These are phyloP conservation scores for Xerophyta viscosa DNA, from an alignment of 106 monocot genomes.

Conservation along the genomic window DNA sequence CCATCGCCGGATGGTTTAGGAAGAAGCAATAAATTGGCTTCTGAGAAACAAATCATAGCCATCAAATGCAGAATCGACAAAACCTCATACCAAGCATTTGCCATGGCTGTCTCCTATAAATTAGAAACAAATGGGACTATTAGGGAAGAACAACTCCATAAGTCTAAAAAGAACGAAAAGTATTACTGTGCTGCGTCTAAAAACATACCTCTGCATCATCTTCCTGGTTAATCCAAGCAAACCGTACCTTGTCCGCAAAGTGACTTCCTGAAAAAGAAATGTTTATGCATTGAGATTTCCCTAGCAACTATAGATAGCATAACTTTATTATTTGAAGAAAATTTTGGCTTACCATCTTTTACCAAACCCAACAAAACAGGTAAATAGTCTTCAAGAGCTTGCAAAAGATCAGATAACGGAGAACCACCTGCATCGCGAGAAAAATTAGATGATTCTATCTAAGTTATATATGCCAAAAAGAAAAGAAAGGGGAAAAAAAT, in stretches of 20 bases:
- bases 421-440: slow-evolving; percentile 56
- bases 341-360: slow-evolving; percentile 50
- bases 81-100: slow-evolving; percentile 47
- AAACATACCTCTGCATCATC: slow-evolving; percentile 51
- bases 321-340: background rate
- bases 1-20: slow-evolving; percentile 10
- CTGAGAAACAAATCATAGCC: slow-evolving; percentile 33
- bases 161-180: background rate
- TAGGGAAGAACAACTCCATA: background rate
- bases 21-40: slow-evolving; percentile 36
- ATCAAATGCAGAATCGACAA: slow-evolving; percentile 41
- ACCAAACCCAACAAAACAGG: slow-evolving; percentile 59
- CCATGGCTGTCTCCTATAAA: slow-evolving; percentile 39
- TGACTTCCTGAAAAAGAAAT: slow-evolving; percentile 39
- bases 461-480: background rate
- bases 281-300: too few relatives aligned
- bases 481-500: too few relatives aligned
- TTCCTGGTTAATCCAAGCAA: slow-evolving; percentile 74
- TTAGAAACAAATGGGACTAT: background rate
- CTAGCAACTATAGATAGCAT: too few relatives aligned
- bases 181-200: background rate
- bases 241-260: slow-evolving; percentile 39
- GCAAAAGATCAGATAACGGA: slow-evolving; percentile 52
- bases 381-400: slow-evolving; percentile 67
- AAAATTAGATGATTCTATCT: background rate